phyloP scores from a whole-genome alignment of 345 rosid species.

The Hirschfeldia incana region DNA sequence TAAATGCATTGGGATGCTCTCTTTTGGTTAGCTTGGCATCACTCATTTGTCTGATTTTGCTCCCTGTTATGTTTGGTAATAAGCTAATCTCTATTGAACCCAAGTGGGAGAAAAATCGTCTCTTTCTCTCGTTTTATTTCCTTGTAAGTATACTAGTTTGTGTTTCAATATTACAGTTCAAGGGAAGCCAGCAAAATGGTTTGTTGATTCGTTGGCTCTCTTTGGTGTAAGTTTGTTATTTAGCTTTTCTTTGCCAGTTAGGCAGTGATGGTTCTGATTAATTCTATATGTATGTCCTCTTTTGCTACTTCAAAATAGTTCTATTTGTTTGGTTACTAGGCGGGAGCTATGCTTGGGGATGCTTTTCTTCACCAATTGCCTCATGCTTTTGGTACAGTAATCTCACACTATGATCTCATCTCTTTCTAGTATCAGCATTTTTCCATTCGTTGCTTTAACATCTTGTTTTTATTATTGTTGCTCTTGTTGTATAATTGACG shows the following conservation, averaged over 20 bases:
- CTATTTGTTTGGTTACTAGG: slow-evolving; percentile 48
- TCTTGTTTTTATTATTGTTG: not conserved
- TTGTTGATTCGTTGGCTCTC: slow-evolving; percentile 88
- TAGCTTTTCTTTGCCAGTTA: not conserved
- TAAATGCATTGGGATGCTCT: slow-evolving; percentile 90
- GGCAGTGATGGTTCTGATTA: slow-evolving; percentile 16
- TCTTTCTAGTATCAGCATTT: not conserved
- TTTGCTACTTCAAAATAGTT: slow-evolving; percentile 37
- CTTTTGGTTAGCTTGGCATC: slow-evolving; percentile 99
- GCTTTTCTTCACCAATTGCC: slow-evolving; percentile 71
- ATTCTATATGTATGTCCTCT: not conserved
- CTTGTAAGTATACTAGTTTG: not conserved
- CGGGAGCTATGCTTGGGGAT: slow-evolving; percentile 99
- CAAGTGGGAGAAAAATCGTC: not conserved
- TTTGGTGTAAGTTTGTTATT: slow-evolving; percentile 71
- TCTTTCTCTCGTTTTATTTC: not conserved
- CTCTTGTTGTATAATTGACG: not conserved
- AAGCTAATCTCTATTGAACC: slow-evolving; percentile 12
- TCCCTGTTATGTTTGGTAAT: slow-evolving; percentile 87
- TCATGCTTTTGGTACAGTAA: slow-evolving; percentile 86
- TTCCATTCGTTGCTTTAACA: not conserved
- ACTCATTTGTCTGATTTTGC: slow-evolving; percentile 76
- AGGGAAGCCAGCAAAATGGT: slow-evolving; percentile 86
- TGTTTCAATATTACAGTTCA: slow-evolving; percentile 58
- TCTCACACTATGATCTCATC: not conserved